These are phyloP conservation scores for Umbilicus rupestris DNA, from an alignment of 164 flowering plant genomes.

Conservation along the genomic window DNA sequence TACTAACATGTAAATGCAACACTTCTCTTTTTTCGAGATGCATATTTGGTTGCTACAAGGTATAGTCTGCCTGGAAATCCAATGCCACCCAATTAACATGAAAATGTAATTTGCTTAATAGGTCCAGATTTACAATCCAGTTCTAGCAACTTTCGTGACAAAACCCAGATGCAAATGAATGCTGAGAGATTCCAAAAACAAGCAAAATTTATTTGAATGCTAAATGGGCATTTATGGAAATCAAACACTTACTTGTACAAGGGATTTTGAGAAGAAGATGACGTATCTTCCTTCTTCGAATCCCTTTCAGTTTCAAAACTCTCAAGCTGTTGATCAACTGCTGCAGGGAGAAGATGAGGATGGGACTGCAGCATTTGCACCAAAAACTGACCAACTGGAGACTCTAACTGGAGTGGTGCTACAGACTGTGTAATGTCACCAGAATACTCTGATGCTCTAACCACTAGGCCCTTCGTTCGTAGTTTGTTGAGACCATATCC, in stretches of 20 bases:
- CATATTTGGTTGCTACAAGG: neutral
- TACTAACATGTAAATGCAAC: neutral
- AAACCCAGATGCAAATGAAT: neutral
- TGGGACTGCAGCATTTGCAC: conserved; percentile 66
- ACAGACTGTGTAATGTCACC: conserved; percentile 33
- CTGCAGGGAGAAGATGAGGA: conserved; percentile 77
- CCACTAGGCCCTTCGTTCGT: conserved; percentile 29
- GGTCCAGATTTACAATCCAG: neutral
- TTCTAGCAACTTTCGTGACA: neutral
- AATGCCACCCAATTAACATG: neutral
- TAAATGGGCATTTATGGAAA: neutral
- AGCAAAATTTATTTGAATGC: neutral
- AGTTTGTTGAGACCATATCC: conserved; percentile 22
- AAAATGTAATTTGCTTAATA: no score
- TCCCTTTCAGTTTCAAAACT: conserved; percentile 58
- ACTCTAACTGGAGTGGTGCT: conserved; percentile 70
- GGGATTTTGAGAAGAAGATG: conserved; percentile 41
- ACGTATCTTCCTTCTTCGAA: conserved; percentile 32
- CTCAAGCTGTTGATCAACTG: conserved; percentile 91
- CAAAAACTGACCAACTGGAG: conserved; percentile 81
- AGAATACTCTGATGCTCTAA: conserved; percentile 50
- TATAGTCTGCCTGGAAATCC: no score
- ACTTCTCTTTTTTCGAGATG: neutral
- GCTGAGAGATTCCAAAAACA: neutral
- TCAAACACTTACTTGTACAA: conserved; percentile 42